Conservation (phyloP, 2,329 filamentous ascomycete genomes). For the Scopulariopsis brevicaulis region DNA sequence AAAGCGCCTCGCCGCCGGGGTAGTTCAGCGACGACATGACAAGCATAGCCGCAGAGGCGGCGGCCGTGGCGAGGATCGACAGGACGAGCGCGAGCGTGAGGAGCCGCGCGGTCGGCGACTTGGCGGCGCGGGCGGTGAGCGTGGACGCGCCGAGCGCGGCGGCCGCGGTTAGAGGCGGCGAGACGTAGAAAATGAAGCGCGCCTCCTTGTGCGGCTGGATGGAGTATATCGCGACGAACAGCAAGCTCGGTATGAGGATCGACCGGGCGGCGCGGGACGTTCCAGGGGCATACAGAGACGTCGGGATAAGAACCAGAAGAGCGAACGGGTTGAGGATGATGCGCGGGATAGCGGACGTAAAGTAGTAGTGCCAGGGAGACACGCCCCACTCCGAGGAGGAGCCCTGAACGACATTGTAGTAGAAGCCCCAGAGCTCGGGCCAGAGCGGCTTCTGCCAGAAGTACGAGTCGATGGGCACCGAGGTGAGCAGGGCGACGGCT, state of each 20-base stretch:
- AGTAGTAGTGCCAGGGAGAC: conserved; percentile 79
- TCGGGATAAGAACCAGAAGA: conserved; percentile 40
- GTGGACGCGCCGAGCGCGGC: conserved; percentile 64
- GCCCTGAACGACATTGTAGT: conserved; percentile 80
- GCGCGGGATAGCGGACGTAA: conserved; percentile 67
- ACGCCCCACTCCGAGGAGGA: conserved; percentile 82
- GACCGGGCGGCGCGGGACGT: conserved; percentile 29
- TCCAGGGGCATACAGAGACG: conserved; percentile 36
- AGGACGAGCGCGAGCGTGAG: conserved; percentile 37
- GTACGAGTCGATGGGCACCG: conserved; percentile 74
- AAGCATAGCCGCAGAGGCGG: conserved; percentile 55
- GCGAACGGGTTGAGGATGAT: conserved; percentile 71
- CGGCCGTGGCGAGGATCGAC: conserved; percentile 50
- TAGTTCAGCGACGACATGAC: conserved; percentile 83
- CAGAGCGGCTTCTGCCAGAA: conserved; percentile 86
- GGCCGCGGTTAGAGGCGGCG: conserved; percentile 69
- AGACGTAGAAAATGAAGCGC: conserved; percentile 83
- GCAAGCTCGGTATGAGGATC: conserved; percentile 53
- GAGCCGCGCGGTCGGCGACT: conserved; percentile 27
- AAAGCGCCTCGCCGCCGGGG: conserved; percentile 74
- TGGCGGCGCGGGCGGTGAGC: conserved; percentile 54
- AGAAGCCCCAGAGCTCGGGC: conserved; percentile 84
- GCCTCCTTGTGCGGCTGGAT: conserved; percentile 91
- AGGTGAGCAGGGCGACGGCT: conserved; percentile 53
- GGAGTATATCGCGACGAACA: conserved; percentile 73